phyloP scores from a whole-genome alignment of 2,329 filamentous ascomycete species.

The Aspergillus candidus region DNA sequence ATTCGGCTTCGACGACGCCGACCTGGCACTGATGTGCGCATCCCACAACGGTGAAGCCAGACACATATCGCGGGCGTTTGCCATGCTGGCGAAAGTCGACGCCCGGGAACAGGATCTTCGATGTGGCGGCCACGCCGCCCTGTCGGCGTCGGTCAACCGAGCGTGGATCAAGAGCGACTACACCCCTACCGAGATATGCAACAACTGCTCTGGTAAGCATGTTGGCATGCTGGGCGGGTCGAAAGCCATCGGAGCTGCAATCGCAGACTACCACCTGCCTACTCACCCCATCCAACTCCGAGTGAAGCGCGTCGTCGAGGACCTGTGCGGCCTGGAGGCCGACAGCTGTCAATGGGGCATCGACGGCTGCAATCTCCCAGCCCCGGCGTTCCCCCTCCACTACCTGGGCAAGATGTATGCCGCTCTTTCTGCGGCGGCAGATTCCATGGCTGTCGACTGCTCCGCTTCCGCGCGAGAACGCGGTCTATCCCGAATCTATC shows the following conservation, averaged over 20 bases:
- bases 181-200: slow-evolving; percentile 35
- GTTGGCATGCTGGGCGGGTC: slow-evolving; percentile 44
- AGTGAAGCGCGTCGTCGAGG: slow-evolving; percentile 34
- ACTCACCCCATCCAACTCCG: slow-evolving; percentile 36
- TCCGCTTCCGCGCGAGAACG: slow-evolving; percentile 13
- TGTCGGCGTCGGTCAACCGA: slow-evolving; percentile 32
- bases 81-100: slow-evolving; percentile 34
- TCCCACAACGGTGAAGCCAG: slow-evolving; percentile 43
- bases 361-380: slow-evolving; percentile 46
- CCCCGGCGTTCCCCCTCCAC: slow-evolving; percentile 39
- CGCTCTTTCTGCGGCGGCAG: slow-evolving; percentile 31
- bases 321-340: slow-evolving; percentile 25
- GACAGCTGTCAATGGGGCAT: slow-evolving; percentile 37
- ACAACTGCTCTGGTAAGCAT: slow-evolving; percentile 48
- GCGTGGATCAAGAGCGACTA: slow-evolving; percentile 38
- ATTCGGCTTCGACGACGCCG: slow-evolving; percentile 35
- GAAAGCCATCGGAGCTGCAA: slow-evolving; percentile 27
- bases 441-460: not conserved
- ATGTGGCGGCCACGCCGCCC: slow-evolving; percentile 40
- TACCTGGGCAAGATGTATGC: slow-evolving; percentile 34
- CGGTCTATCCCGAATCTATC: slow-evolving; percentile 33
- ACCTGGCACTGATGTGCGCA: slow-evolving; percentile 45
- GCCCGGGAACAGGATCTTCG: slow-evolving; percentile 33
- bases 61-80: slow-evolving; percentile 34
- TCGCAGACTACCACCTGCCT: slow-evolving; percentile 32